Conservation (phyloP, 2,329 filamentous ascomycete species). For the Lachnellula suecica region DNA sequence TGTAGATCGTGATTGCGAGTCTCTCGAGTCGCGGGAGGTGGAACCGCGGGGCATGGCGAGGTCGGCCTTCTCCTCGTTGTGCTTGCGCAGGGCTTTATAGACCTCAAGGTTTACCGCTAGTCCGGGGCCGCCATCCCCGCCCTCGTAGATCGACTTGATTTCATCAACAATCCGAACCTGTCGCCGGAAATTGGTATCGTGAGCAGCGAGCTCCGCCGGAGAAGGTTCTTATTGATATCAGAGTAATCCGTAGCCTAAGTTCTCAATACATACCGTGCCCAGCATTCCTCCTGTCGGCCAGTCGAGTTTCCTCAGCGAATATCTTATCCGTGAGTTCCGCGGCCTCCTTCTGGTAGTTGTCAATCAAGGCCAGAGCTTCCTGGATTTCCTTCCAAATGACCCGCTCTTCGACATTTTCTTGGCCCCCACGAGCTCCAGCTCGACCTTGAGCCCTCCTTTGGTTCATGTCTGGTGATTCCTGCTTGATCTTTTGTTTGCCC, state of each 20-base stretch:
- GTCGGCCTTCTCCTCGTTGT: conserved; percentile 23
- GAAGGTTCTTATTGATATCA: conserved; percentile 20
- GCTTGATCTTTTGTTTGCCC: too few species aligned
- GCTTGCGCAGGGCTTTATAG: conserved; percentile 20
- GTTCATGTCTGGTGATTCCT: too few species aligned
- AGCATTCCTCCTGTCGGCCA: conserved; percentile 2
- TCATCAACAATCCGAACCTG: too few species aligned
- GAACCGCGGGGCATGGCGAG: conserved; percentile 15
- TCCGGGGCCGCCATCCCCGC: too few species aligned
- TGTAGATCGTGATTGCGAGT: conserved; percentile 24
- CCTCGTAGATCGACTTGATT: too few species aligned
- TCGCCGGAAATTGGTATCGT: conserved; percentile 29
- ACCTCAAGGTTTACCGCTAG: conserved; percentile 11
- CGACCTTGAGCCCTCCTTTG: conserved; percentile 9
- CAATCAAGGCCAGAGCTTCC: background rate
- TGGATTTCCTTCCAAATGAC: conserved; percentile 10
- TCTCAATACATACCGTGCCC: too few species aligned
- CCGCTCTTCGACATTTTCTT: conserved; percentile 13
- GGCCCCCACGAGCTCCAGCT: conserved; percentile 7
- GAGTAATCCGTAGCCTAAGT: too few species aligned
- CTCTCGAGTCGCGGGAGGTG: conserved; percentile 22
- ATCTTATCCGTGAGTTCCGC: conserved; percentile 9
- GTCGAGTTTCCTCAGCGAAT: conserved; percentile 9
- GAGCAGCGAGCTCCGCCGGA: conserved; percentile 22
- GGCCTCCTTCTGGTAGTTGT: conserved; percentile 2